Evolutionary conservation across 495 filamentous ascomycete genomes (phyloP), one percentile per base, ranked within the genome.

Genomic region (Talaromyces thailandensis): DNA sequence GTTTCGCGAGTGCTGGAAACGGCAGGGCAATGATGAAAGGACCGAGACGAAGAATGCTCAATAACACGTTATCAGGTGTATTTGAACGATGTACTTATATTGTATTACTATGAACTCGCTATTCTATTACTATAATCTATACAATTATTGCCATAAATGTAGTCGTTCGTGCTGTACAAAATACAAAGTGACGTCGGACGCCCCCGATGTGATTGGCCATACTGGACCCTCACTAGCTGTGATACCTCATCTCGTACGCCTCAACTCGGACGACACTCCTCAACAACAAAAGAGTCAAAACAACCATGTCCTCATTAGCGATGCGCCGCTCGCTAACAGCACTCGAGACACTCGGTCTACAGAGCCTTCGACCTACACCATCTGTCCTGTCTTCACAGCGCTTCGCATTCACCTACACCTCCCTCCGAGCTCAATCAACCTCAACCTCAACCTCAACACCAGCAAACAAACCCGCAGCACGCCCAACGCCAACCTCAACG

Each of bases 1-100:
- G 8, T 98, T 98, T 71, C 86, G 85, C 66, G 82, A 88, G 67
- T 98, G 94, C 72, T 98, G 94, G 94, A 96, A 96, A 73, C 81
- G 78, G 62, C 88, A 96, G 64, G 88, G 92, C 53, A 98, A 98
- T 73, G 85, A 93, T 68, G 76, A 87, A 72, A 84, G 94, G 69
- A 96, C 93, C 0, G 79, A 81, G 66, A 86, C 81, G 29, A 91
- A 92, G 69, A 86, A 94, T 71, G 71, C 70, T 58, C 76, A 55
- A 69, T 53, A 21, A 23, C 58, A 31, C n/a, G 29, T 28, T 31
- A 35, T 35, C 12, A 2, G 7, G 29, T 31, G 5, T 26, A 16
- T 32, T 14, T 52, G n/a, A 26, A 18, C 45, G 11, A 51, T 53
- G 1, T 28, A 25, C 12, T 37, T 24, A 59, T 40, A 63, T 40